phyloP scores from a whole-genome alignment of 768 basidiomycete species.

The Lactarius sanguifluus region DNA sequence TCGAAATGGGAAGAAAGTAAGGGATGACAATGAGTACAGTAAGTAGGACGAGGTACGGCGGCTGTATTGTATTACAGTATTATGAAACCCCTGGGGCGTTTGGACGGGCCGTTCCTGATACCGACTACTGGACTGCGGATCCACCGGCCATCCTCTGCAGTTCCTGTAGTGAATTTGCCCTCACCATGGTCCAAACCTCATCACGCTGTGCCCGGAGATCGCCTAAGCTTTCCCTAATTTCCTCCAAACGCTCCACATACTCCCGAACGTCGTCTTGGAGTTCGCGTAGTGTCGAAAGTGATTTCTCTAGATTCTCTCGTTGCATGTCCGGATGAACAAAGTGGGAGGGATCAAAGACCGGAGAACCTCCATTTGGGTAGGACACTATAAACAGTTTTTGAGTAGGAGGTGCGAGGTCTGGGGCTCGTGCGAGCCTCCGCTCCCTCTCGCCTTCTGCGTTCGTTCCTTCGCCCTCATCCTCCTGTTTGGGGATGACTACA shows the following conservation, averaged over 20 bases:
- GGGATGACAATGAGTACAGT: neutral
- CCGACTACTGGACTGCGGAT: constrained; percentile 10
- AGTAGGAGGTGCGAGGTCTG: constrained; percentile 61
- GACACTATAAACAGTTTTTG: constrained; percentile 67
- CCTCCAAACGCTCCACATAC: constrained; percentile 80
- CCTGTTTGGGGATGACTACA: constrained; percentile 62
- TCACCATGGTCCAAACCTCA: constrained; percentile 73
- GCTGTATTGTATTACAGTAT: constrained; percentile 17
- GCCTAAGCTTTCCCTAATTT: constrained; percentile 79
- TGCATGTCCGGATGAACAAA: constrained; percentile 67
- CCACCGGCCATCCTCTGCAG: constrained; percentile 60
- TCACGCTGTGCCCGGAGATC: constrained; percentile 70
- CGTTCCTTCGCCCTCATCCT: constrained; percentile 51
- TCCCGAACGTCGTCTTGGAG: constrained; percentile 85
- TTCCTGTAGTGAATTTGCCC: constrained; percentile 72
- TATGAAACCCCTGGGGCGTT: constrained; percentile 16
- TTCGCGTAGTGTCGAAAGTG: constrained; percentile 69
- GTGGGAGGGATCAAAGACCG: constrained; percentile 58
- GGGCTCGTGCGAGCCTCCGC: constrained; percentile 54
- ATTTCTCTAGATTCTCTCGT: constrained; percentile 69
- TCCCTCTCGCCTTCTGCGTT: constrained; percentile 42
- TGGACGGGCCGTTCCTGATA: neutral
- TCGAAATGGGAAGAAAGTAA: neutral
- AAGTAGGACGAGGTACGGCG: neutral
- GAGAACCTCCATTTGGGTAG: constrained; percentile 46